Base-by-base conservation (phyloP, 768 basidiomycete genomes). In the Kwoniella sp. region DNA sequence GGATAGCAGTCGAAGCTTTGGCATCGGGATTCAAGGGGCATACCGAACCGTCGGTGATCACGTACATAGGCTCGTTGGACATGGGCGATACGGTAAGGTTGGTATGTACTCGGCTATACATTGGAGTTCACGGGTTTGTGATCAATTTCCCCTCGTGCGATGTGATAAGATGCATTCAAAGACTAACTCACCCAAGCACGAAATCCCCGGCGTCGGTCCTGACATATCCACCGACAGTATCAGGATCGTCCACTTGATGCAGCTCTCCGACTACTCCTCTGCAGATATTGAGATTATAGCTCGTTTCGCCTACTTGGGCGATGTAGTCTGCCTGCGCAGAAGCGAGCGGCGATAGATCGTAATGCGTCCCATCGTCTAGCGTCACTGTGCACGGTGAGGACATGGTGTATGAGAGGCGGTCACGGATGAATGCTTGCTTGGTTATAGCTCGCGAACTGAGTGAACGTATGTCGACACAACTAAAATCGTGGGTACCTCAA, bases 1-100 rank as follows among this genome's bases (percentile, higher is more conserved):
- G 61, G 22, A 93, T 85, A 23, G 86, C 84, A 1, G 90, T 86
- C 4, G 89, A 89, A 8, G 86, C 89, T 23, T 81, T 83, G 41
- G 85, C 76, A 37, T 74, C 70, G 20, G 82, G 82, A 17, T 82
- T 82, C n/a, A 82, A 78, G 30, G 83, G 82, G 79, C 91, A 93
- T 1, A 80, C 79, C 0, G 90, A 89, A 13, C 92, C 91, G 37
- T 85, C 81, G 9, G 85, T 82, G 68, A 90, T 82, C 37, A 84
- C 81, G 50, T 91, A 78, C 62, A 88, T 73, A 23, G 89, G 85
- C 55, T 85, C 73, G 4, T 69, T 66, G 77, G 30, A 85, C 82
- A 59, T 85, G 83, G 66, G 84, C 79, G 55, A 89, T 66, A 65
- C 78, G 73, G 68, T 48, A 55, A 93, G 81, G 0, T 88, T 90